These are phyloP conservation scores for Diddensiella santjacobensis DNA, from an alignment of 805 yeast genomes.

Conservation along the genomic window DNA sequence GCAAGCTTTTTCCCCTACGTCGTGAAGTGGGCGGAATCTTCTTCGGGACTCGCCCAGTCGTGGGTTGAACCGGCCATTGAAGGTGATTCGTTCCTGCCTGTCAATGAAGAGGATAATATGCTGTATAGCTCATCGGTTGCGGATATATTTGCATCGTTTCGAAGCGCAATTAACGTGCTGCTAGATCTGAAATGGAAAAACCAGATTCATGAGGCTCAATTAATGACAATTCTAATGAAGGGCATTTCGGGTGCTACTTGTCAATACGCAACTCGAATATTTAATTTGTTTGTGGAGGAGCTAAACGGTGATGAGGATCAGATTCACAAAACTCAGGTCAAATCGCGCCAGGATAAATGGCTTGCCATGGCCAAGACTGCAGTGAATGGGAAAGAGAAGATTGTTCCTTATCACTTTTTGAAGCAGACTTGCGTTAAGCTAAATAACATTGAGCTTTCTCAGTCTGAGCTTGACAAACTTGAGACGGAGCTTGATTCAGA, in stretches of 20 bases:
- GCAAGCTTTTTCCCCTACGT: conserved; percentile 48
- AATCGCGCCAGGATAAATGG: conserved; percentile 33
- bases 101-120: conserved; percentile 39
- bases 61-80: conserved; percentile 54
- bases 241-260: conserved; percentile 60
- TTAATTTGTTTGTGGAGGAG: conserved; percentile 26
- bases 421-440: conserved; percentile 69
- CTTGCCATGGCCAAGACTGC: conserved; percentile 36
- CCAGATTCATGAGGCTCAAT: conserved; percentile 55
- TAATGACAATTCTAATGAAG: conserved; percentile 58
- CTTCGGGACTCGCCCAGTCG: conserved; percentile 43
- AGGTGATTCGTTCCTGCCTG: conserved; percentile 54
- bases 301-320: conserved; percentile 21
- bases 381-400: conserved; percentile 35
- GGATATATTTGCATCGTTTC: conserved; percentile 63
- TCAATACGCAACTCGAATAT: conserved; percentile 26
- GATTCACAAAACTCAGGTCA: conserved; percentile 8
- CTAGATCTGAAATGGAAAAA: conserved; percentile 63
- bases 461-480: conserved; percentile 43
- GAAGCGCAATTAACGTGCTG: conserved; percentile 55
- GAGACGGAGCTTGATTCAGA: conserved; percentile 62
- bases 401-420: conserved; percentile 56
- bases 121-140: conserved; percentile 56
- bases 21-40: conserved; percentile 39
- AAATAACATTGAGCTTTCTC: conserved; percentile 52